Conservation (phyloP, 768 basidiomycete genomes). For the Podaxis mareebaensis region DNA sequence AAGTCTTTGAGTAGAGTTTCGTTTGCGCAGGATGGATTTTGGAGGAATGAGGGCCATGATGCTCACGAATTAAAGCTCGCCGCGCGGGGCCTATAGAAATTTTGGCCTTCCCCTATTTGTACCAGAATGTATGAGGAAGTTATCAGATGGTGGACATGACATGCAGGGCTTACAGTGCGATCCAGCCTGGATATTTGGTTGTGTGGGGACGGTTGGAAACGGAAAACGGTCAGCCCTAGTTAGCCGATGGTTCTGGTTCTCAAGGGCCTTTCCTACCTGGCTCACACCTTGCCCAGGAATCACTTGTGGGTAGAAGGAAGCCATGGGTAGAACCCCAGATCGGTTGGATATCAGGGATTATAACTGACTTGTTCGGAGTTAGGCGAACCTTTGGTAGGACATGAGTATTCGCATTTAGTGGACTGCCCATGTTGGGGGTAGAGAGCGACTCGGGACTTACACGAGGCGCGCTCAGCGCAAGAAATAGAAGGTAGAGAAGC, state of each 20-base stretch:
- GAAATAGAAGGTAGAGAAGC: not conserved
- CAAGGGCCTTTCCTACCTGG: slow-evolving; percentile 28
- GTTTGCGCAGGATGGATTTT: slow-evolving; percentile 7
- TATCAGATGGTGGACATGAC: slow-evolving; percentile 13
- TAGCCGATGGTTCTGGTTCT: not conserved
- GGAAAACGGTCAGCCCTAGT: slow-evolving; percentile 19
- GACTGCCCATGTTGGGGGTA: not conserved
- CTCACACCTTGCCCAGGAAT: slow-evolving; percentile 52
- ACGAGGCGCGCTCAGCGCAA: not conserved
- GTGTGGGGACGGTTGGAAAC: slow-evolving; percentile 45
- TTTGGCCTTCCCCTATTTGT: slow-evolving; percentile 57
- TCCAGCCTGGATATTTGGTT: slow-evolving; percentile 47
- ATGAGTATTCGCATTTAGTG: not conserved
- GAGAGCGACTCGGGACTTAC: not conserved
- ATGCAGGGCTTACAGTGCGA: slow-evolving; percentile 47
- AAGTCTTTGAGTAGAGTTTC: slow-evolving; percentile 34
- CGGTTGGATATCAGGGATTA: not conserved
- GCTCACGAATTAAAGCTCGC: slow-evolving; percentile 57
- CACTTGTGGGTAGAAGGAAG: slow-evolving; percentile 42
- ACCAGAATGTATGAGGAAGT: not conserved
- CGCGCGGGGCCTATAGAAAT: slow-evolving; percentile 67
- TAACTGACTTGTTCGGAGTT: not conserved
- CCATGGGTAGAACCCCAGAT: slow-evolving; percentile 30
- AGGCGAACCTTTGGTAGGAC: not conserved
- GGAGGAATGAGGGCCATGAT: slow-evolving; percentile 18